A percentile compares a stretch with the other conserved stretches of the same genome.
phyloP scores from a whole-genome alignment of 2,329 filamentous ascomycete genomes.

The Capronia coronata region DNA sequence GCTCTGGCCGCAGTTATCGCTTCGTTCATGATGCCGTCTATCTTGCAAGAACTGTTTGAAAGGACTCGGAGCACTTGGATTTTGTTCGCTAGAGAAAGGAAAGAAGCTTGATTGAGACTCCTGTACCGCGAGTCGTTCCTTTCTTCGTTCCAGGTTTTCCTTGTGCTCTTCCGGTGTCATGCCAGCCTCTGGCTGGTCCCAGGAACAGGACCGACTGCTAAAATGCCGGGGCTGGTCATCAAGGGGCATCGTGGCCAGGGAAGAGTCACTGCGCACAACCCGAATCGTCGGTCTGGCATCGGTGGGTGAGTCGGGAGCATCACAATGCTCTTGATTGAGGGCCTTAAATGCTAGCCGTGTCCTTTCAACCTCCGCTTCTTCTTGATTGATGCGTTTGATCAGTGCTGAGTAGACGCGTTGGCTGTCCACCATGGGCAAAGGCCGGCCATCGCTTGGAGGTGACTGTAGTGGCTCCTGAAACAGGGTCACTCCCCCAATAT shows the following conservation, averaged over 20 bases:
- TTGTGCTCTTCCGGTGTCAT: conserved; percentile 4
- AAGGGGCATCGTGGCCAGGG: conserved; percentile 3
- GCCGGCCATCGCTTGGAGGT: conserved; percentile 21
- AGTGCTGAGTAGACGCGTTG: conserved; percentile 41
- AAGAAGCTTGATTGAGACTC: conserved; percentile 25
- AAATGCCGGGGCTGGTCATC: conserved; percentile 5
- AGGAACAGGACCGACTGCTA: conserved; percentile 7
- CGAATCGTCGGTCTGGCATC: conserved; percentile 13
- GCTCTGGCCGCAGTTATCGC: not conserved
- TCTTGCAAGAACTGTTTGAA: conserved; percentile 20
- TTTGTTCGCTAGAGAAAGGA: conserved; percentile 18
- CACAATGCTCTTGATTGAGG: conserved; percentile 7
- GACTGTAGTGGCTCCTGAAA: conserved; percentile 30
- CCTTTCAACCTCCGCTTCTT: conserved; percentile 27
- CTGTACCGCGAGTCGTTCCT: conserved; percentile 11
- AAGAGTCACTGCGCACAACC: conserved; percentile 17
- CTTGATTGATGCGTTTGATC: conserved; percentile 37
- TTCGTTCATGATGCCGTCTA: conserved; percentile 3
- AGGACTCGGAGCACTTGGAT: conserved; percentile 16
- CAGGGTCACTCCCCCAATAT: conserved; percentile 30
- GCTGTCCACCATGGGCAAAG: conserved; percentile 31
- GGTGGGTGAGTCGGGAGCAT: not conserved
- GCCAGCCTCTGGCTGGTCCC: conserved; percentile 3
- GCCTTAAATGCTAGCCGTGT: conserved; percentile 18
- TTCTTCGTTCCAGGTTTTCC: conserved; percentile 9